Percentiles rank a stretch among this genome's conserved stretches.
phyloP scores from a whole-genome alignment of 768 basidiomycete genomes.

The Cytidiella melzeri region DNA sequence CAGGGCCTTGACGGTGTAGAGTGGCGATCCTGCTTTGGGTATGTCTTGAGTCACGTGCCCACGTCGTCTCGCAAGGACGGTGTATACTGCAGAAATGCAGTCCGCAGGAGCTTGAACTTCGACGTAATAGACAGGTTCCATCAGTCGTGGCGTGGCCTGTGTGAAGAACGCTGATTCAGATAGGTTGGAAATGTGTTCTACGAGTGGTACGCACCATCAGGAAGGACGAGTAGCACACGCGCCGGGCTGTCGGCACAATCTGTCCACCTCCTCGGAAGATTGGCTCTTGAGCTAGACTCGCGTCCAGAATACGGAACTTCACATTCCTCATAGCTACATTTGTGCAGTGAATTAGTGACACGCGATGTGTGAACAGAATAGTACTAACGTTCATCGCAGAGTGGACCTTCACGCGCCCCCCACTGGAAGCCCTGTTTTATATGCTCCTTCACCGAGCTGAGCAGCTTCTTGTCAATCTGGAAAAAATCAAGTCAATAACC shows the following conservation, averaged over 20 bases:
- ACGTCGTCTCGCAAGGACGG: slow-evolving; percentile 94
- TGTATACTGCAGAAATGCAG: slow-evolving; percentile 97
- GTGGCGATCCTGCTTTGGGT: slow-evolving; percentile 94
- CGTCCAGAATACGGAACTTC: slow-evolving; percentile 94
- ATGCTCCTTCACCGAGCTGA: slow-evolving; percentile 86
- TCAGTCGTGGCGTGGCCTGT: slow-evolving; percentile 88
- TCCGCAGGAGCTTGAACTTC: slow-evolving; percentile 99
- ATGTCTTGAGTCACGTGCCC: slow-evolving; percentile 99
- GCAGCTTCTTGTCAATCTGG: slow-evolving; percentile 80
- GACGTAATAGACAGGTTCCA: slow-evolving; percentile 98
- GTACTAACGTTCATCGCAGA: slow-evolving; percentile 96
- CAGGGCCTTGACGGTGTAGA: slow-evolving; percentile 97
- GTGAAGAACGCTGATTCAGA: slow-evolving; percentile 6
- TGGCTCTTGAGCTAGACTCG: slow-evolving; percentile 87
- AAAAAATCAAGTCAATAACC: background rate
- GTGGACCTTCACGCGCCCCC: slow-evolving; percentile 94
- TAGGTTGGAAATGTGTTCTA: background rate
- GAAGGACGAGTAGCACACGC: slow-evolving; percentile 99
- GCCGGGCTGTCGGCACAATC: slow-evolving; percentile 96
- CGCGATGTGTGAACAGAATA: slow-evolving; percentile 1
- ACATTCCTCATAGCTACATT: slow-evolving; percentile 91
- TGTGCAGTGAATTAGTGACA: slow-evolving; percentile 4
- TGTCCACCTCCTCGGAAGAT: slow-evolving; percentile 98
- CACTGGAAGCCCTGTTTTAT: slow-evolving; percentile 99
- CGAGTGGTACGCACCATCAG: slow-evolving; percentile 67